Evolutionary conservation across 2,329 filamentous ascomycete genomes (phyloP).

Genomic region (Parastagonospora nodorum): DNA sequence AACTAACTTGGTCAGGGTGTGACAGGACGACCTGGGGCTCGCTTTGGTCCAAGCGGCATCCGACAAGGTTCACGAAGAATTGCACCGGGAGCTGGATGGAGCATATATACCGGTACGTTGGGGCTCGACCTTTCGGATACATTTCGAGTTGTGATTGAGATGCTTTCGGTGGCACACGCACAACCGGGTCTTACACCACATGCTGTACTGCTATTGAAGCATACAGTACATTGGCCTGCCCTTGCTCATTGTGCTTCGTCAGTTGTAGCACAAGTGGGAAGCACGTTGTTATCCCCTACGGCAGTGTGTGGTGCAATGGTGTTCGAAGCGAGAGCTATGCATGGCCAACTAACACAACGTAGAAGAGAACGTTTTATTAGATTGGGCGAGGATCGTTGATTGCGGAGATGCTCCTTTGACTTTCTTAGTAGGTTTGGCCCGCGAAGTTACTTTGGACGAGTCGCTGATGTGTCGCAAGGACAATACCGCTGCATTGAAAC

Average conservation of each 20-base stretch:
- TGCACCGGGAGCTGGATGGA: slow-evolving; percentile 48
- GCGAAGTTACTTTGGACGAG: background rate
- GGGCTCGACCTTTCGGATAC: background rate
- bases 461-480: slow-evolving; percentile 40
- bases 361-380: slow-evolving; percentile 51
- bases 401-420: slow-evolving; percentile 61
- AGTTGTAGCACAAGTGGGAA: background rate
- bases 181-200: background rate
- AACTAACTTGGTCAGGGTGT: slow-evolving; percentile 46
- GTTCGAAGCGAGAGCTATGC: too few relatives aligned
- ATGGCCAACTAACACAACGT: background rate
- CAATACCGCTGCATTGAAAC: slow-evolving; percentile 60
- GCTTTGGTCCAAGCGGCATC: slow-evolving; percentile 60
- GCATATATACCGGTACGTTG: slow-evolving; percentile 55
- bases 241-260: background rate
- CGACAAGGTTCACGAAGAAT: slow-evolving; percentile 57
- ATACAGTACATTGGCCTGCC: background rate
- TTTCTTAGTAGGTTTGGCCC: slow-evolving; percentile 45
- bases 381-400: slow-evolving; percentile 60
- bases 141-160: background rate
- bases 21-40: slow-evolving; percentile 58
- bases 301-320: too few relatives aligned
- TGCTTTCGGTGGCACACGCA: background rate
- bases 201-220: background rate
- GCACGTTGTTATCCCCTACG: too few relatives aligned